These are phyloP conservation scores for Chimonanthus praecox DNA, from an alignment of 164 flowering plant species.

Conservation along the genomic window DNA sequence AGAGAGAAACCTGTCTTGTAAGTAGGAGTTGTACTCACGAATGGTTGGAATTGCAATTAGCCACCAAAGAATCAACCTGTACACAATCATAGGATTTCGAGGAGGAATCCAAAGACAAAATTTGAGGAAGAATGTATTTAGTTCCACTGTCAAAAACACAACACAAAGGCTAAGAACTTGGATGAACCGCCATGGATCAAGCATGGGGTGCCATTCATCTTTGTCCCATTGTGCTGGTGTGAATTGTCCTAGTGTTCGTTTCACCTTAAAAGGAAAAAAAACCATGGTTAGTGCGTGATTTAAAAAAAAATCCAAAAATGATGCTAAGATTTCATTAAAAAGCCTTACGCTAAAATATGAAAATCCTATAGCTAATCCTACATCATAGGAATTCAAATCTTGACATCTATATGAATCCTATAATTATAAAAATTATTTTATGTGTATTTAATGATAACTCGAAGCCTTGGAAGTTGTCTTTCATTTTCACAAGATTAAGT, in stretches of 20 bases:
- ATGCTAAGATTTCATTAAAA: not conserved
- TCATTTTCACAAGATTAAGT: no score
- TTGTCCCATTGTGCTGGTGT: slow-evolving; percentile 99
- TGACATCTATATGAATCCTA: no score
- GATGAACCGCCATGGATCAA: slow-evolving; percentile 93
- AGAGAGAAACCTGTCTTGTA: slow-evolving; percentile 71
- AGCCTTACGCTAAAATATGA: no score
- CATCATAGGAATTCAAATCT: no score
- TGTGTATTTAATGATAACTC: no score
- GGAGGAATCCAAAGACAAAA: slow-evolving; percentile 99
- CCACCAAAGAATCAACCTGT: slow-evolving; percentile 96
- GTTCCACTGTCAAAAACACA: slow-evolving; percentile 90
- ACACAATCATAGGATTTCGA: slow-evolving; percentile 74
- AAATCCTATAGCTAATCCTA: no score
- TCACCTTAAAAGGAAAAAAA: slow-evolving; percentile 45
- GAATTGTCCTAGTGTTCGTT: slow-evolving; percentile 89
- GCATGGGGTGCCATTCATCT: slow-evolving; percentile 98
- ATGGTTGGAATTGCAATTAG: slow-evolving; percentile 91
- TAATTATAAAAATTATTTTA: no score
- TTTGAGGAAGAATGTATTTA: slow-evolving; percentile 95
- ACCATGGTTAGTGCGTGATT: not conserved
- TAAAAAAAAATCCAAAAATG: not conserved
- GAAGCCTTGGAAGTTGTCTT: no score
- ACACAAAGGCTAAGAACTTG: slow-evolving; percentile 92
- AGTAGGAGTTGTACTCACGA: slow-evolving; percentile 90